Conservation (phyloP, 371 early-diverging fungal species). For the Rhizopus arrhizus region DNA sequence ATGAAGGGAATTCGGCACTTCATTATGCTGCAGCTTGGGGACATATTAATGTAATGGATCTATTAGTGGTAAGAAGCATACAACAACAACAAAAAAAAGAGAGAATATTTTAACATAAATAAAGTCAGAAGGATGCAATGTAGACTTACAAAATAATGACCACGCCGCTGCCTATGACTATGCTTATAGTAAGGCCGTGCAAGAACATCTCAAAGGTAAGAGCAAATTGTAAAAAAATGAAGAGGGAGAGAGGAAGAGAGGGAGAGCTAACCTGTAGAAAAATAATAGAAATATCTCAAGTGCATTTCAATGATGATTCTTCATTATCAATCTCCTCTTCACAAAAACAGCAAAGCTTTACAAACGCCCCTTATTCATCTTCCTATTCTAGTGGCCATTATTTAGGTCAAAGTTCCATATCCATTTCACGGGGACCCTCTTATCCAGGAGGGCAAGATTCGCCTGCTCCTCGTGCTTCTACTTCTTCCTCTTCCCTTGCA, state of each 20-base stretch:
- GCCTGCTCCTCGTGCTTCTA: constrained; percentile 50
- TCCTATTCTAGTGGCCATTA: constrained; percentile 31
- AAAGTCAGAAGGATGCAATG: constrained; percentile 54
- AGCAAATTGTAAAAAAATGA: not conserved
- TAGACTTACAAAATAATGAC: constrained; percentile 43
- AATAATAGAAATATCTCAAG: constrained; percentile 36
- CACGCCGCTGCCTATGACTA: constrained; percentile 49
- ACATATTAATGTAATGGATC: constrained; percentile 49
- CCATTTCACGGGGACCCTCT: constrained; percentile 42
- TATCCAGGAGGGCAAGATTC: constrained; percentile 37
- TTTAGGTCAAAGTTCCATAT: constrained; percentile 23
- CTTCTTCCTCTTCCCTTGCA: constrained; percentile 42
- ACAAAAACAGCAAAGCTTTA: constrained; percentile 26
- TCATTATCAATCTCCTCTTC: constrained; percentile 40
- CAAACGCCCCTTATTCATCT: constrained; percentile 41
- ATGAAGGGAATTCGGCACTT: constrained; percentile 55
- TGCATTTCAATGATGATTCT: constrained; percentile 41
- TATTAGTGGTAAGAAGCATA: constrained; percentile 37
- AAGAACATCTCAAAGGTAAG: constrained; percentile 47
- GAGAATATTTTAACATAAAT: not conserved
- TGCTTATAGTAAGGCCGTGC: constrained; percentile 46
- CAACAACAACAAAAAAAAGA: not conserved
- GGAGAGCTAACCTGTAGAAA: too few species aligned
- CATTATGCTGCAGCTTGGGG: constrained; percentile 60
- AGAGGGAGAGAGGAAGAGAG: too few species aligned